Base-by-base conservation (phyloP, 163 green algal genomes). In the Chlorella variabilis region DNA sequence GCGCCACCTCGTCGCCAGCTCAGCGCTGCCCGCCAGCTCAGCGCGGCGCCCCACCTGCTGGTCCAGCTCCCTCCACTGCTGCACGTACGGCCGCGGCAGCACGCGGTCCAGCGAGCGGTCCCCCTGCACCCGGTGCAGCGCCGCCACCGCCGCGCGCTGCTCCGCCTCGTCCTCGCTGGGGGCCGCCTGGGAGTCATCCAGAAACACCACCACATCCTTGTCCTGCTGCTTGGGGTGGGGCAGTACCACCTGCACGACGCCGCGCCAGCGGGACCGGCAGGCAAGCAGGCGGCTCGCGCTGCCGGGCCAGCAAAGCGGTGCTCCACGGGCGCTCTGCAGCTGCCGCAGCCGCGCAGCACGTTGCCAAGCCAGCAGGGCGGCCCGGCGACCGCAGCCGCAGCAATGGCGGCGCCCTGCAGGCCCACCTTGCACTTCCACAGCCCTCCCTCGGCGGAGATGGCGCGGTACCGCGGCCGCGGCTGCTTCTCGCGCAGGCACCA, bases 191-290 rank as follows among this genome's bases (percentile, higher is more conserved):
- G 84, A 49, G 1, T 87, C 83, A 21, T 90, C 82, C 78, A 98
- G 84, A 69, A 95, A 97, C 8, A 94, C 82, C 23, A 98, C 89
- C 0, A 95, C 81, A 77, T 98, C 95, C 36, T 90, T 66, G 13
- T 91, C 84, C 23, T 80, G 38, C 59, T 88, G 83, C 78, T 95
- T 95, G 4, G 84, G 74, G 84, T 97, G 89, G 0, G 92, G 93
- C 59, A 98, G 80, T 45, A 98, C 92, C 33, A 98, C 94, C 90
- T 96, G 68, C n/a, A 62, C 8, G 36, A 42, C 21, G 48, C 45
- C 11, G 45, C 11, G 45, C 11, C 45, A 54, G 54, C 18, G 18
- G 23, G 23, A 29, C 18, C 18, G 54, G 54, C 54, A 63, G 45
- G 45, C 45, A 54, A 54, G 45, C 45, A 54, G 45, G 45, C 45